A percentile compares a stretch with the other conserved stretches of the same genome.
Conservation (phyloP, 192 early-diverging fungal species). For the Backusella liffmaniae region DNA sequence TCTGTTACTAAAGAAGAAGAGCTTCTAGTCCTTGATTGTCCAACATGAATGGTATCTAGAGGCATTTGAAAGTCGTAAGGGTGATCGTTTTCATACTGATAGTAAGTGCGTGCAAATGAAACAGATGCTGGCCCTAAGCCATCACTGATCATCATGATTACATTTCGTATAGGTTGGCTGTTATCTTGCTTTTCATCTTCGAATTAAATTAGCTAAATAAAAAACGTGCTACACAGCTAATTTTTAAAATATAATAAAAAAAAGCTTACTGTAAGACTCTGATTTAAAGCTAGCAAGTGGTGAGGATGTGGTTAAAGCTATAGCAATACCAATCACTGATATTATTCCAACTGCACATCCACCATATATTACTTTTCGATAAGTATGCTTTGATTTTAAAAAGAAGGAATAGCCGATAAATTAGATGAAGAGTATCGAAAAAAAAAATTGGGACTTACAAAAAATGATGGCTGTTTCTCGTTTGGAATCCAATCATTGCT, state of each 20-base stretch:
- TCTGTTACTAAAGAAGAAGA: conserved; percentile 86
- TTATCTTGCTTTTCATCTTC: conserved; percentile 1
- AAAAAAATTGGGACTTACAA: not conserved
- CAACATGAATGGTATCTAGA: conserved; percentile 75
- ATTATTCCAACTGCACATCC: not conserved
- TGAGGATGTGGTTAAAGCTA: not conserved
- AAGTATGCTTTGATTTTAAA: not conserved
- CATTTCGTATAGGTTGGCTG: conserved; percentile 18
- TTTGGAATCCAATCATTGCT: not conserved
- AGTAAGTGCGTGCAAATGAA: conserved; percentile 81
- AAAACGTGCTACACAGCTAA: not conserved
- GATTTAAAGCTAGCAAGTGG: not conserved
- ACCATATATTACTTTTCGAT: not conserved
- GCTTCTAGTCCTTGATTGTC: conserved; percentile 85
- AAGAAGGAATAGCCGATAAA: not conserved
- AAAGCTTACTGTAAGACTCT: not conserved
- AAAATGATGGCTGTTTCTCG: conserved; percentile 1
- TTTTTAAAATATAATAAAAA: not conserved
- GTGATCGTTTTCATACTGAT: conserved; percentile 65
- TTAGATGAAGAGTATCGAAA: not conserved
- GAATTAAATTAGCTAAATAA: not conserved
- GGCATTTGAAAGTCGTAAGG: conserved; percentile 55
- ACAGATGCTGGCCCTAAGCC: conserved; percentile 96
- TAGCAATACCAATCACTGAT: not conserved
- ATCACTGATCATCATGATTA: conserved; percentile 94